These are phyloP conservation scores for Wickerhamomyces subpelliculosus DNA, from an alignment of 805 yeast genomes.

Conservation along the genomic window DNA sequence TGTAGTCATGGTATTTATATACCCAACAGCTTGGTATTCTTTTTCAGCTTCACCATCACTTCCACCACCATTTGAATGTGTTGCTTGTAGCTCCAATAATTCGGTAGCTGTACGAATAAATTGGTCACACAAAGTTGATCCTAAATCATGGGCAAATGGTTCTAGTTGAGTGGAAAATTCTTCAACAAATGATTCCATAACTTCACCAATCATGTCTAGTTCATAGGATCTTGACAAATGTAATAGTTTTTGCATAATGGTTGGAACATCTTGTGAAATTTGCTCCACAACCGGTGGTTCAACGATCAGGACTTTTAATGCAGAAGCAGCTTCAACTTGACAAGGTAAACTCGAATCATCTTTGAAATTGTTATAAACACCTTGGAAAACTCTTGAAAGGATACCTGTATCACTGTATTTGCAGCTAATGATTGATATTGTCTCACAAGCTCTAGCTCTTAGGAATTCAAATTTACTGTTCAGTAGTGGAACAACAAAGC, in stretches of 20 bases:
- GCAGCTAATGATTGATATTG: conserved; percentile 34
- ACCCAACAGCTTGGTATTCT: conserved; percentile 61
- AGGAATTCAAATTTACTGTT: conserved; percentile 56
- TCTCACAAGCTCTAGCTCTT: conserved; percentile 69
- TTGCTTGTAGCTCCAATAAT: conserved; percentile 34
- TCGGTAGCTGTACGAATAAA: conserved; percentile 52
- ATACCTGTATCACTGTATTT: conserved; percentile 29
- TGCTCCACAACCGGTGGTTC: conserved; percentile 65
- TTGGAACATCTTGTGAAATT: conserved; percentile 65
- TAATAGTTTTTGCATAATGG: conserved; percentile 73
- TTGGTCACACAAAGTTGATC: conserved; percentile 52
- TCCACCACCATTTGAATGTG: conserved; percentile 2
- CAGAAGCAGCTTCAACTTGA: conserved; percentile 81
- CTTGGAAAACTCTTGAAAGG: conserved; percentile 33
- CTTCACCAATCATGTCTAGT: conserved; percentile 76
- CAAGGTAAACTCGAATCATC: conserved; percentile 55
- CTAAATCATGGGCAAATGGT: conserved; percentile 74
- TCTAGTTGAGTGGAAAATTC: conserved; percentile 79
- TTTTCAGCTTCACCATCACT: conserved; percentile 42
- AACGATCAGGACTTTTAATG: conserved; percentile 72
- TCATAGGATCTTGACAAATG: conserved; percentile 76
- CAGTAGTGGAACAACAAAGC: conserved; percentile 68
- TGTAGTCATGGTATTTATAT: conserved; percentile 66
- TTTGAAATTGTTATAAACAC: conserved; percentile 32
- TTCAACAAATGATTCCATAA: conserved; percentile 95